phyloP scores from a whole-genome alignment of 768 basidiomycete species.

The Kwoniella sp. region DNA sequence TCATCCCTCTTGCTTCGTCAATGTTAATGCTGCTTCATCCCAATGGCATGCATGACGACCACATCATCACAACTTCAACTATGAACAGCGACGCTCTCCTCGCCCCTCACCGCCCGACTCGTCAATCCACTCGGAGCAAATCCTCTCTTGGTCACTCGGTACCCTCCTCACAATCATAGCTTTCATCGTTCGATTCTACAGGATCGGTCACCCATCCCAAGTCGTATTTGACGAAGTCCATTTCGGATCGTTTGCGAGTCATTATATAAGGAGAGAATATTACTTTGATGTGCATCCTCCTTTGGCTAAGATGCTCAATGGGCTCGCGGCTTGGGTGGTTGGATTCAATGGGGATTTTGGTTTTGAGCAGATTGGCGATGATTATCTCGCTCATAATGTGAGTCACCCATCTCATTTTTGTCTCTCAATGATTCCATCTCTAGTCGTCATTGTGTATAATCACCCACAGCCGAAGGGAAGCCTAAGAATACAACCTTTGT shows the following conservation, averaged over 20 bases:
- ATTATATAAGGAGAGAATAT: slow-evolving; percentile 89
- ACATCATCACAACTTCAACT: no score
- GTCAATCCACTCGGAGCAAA: slow-evolving; percentile 25
- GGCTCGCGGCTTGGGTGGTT: slow-evolving; percentile 90
- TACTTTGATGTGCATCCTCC: slow-evolving; percentile 99
- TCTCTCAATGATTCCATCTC: no score
- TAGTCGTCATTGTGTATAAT: no score
- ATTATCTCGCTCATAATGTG: slow-evolving; percentile 75
- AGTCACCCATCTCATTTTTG: no score
- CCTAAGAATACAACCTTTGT: no score
- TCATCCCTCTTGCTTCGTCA: no score
- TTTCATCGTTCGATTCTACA: slow-evolving; percentile 85
- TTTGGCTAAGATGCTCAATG: slow-evolving; percentile 91
- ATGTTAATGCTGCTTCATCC: no score
- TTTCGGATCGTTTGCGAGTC: slow-evolving; percentile 95
- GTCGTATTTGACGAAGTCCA: slow-evolving; percentile 98
- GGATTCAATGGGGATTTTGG: slow-evolving; percentile 92
- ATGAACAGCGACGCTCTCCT: slow-evolving; percentile 22
- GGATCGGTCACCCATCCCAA: slow-evolving; percentile 91
- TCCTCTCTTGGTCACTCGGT: slow-evolving; percentile 32
- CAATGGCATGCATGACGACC: no score
- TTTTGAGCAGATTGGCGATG: slow-evolving; percentile 95
- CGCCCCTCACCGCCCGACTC: slow-evolving; percentile 13
- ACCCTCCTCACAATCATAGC: slow-evolving; percentile 65
- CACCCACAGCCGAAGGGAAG: no score